These are phyloP conservation scores for Coffea eugenioides DNA, from an alignment of 257 asterid species.

Conservation along the genomic window DNA sequence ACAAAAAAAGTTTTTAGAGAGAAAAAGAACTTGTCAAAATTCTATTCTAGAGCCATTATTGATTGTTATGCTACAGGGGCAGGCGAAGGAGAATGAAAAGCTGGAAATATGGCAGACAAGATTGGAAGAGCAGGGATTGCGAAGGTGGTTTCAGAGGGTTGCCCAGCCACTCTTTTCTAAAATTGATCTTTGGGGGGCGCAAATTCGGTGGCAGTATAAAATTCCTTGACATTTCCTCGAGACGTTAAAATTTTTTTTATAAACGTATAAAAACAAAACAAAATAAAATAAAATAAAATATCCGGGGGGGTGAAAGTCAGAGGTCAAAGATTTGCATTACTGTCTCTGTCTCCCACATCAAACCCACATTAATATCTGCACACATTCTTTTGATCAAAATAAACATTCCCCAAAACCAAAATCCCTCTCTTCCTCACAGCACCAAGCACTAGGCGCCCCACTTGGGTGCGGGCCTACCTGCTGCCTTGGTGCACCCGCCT, in stretches of 20 bases:
- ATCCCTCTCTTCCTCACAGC: conserved; percentile 18
- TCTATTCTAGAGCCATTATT: not conserved
- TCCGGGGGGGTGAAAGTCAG: conserved; percentile 27
- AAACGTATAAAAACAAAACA: not conserved
- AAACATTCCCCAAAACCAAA: conserved; percentile 41
- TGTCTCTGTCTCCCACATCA: conserved; percentile 57
- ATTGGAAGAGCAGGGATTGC: not conserved
- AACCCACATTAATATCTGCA: conserved; percentile 19
- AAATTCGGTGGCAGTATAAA: conserved; percentile 8
- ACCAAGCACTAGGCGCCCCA: conserved; percentile 56
- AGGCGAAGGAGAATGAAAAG: not conserved
- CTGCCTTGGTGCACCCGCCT: conserved; percentile 33
- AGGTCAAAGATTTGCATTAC: conserved; percentile 58
- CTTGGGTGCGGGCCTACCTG: conserved; percentile 41
- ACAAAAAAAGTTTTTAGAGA: not conserved
- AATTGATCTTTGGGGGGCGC: not conserved
- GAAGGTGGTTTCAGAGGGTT: not conserved
- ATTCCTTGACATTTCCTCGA: conserved; percentile 24
- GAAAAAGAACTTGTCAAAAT: not conserved
- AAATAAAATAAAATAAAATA: conserved; percentile 14
- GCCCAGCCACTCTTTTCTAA: conserved; percentile 3
- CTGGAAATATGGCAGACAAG: conserved; percentile 18
- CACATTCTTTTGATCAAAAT: conserved; percentile 22
- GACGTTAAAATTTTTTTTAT: conserved; percentile 19
- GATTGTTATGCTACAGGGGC: not conserved